Percentiles rank a stretch among this genome's conserved stretches.
phyloP scores from a whole-genome alignment of 2,329 filamentous ascomycete species.

The Fusarium liriodendri region DNA sequence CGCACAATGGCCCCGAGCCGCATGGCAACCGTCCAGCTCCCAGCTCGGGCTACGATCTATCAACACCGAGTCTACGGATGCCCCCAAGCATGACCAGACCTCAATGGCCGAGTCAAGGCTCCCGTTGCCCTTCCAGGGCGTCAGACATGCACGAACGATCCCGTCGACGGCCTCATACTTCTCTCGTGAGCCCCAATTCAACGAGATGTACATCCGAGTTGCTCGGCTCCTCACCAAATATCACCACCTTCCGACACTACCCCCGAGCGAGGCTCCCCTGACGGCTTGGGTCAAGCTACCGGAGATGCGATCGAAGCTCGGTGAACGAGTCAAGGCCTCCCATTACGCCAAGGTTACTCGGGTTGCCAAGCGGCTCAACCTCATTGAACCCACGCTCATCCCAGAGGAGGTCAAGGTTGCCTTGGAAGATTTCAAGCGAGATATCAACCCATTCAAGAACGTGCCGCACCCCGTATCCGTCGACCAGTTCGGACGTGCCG shows the following conservation, averaged over 20 bases:
- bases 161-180: constrained; percentile 96
- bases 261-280: constrained; percentile 73
- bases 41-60: constrained; percentile 44
- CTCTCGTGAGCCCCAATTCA: constrained; percentile 85
- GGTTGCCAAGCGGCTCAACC: constrained; percentile 83
- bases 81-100: constrained; percentile 23
- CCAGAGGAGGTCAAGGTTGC: constrained; percentile 75
- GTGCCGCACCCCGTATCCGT: constrained; percentile 71
- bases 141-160: constrained; percentile 75
- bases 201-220: constrained; percentile 82
- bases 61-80: constrained; percentile 36
- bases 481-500: constrained; percentile 81
- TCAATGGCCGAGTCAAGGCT: constrained; percentile 37
- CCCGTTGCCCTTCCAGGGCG: constrained; percentile 46
- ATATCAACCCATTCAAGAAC: constrained; percentile 77
- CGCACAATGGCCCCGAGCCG: constrained; percentile 45
- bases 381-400: constrained; percentile 82
- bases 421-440: constrained; percentile 77
- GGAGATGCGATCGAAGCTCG: constrained; percentile 78
- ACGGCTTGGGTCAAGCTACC: constrained; percentile 84
- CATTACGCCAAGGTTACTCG: constrained; percentile 83
- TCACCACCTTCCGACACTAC: constrained; percentile 76
- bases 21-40: constrained; percentile 37
- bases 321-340: constrained; percentile 78
- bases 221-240: constrained; percentile 79